Base-by-base conservation (phyloP, 495 filamentous ascomycete genomes). In the Podospora tetraspora region DNA sequence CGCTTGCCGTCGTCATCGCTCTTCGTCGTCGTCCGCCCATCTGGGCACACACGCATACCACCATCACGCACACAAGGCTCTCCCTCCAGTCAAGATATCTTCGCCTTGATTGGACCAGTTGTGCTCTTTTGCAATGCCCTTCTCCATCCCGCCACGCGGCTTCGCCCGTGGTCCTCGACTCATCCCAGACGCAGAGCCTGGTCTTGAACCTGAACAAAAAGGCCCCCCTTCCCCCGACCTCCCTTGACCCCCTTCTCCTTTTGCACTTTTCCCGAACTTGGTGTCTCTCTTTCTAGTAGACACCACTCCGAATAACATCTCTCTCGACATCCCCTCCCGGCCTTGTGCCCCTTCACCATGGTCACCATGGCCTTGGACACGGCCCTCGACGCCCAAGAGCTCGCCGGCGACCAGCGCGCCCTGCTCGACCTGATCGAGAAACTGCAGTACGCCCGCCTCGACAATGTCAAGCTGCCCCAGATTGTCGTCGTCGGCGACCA, bases 401-500 rank as follows among this genome's bases (percentile, higher is more conserved):
- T 80, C 25, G 78, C 74, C 16, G 61, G 73, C 43, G 78, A 80
- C 27, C 78, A 80, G 70, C 73, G 76, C 8, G 71, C 64, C 22
- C 72, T 80, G 21, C 76, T 79, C 22, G 78, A 80, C 56, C 70
- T 79, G n/a, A 76, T 79, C 62, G 78, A 79, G 64, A 80, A 80
- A 66, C 74, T 80, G 5, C 78, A 78, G 63, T 80, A 76, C 66
- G 78, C 78, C 22, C 78, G 79, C 62, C 73, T 80, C 27, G 77
- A 80, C 63, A 77, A 77, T 76, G 77, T 79, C 69, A 80, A 79
- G 63, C 81, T 92, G 0, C 91, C 91, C 0, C 89, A 92, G 67
- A 80, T 94, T 25, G 83, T 92, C 13, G 90, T 92, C n/a, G 88
- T 88, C 66, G 90, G 90, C 0, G 85, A 90, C 72, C 89, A 91